Base-by-base conservation (phyloP, 495 filamentous ascomycete species). In the Bathelium albidoporum region DNA sequence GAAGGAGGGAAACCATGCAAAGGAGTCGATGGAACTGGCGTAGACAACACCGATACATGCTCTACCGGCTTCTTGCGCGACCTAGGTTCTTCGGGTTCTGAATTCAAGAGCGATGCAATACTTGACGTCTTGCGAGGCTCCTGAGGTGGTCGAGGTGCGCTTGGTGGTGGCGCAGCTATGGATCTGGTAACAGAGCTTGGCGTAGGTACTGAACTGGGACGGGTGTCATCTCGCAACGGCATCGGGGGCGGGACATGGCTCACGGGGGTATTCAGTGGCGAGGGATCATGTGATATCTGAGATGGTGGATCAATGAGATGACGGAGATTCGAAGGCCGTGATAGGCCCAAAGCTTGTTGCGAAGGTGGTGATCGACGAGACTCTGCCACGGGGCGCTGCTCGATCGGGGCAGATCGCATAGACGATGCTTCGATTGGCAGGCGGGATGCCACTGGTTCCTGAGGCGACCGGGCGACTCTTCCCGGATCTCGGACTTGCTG, bases 71-170 rank as follows among this genome's bases (percentile, higher is more conserved):
- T 36, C 58, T 60, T 36, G 16, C 36, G 58, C 31, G 31, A 31
- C 16, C 3, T 60, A 5, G 65, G 68, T 32, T 68, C 65, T 10
- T 68, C 65, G 18, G 67, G 64, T 14, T 70, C 68, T 14, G 58
- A 18, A 44, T 70, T 70, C 7, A 70, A 55, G 4, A 70, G 64
- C 1, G 65, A 65, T 43, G 65, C 20, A 22, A 70, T 31, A 36
- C 68, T 70, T 43, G 68, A 70, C 2, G 65, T 58, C 59, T 68
- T 72, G 14, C 67, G 69, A 34, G 58, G 61, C 24, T 64, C 61
- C 18, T 68, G 68, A 31, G 70, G 66, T 14, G 65, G 59, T 16
- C 64, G 52, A 2, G 70, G 32, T 12, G 55, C 28, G 7, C 53
- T 9, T 16, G 62, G n/a, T 26, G 52, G 7, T 18, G 58, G 45